These are phyloP conservation scores for Pyropia yezoensis DNA, from an alignment of 23 red algal species.

Conservation along the genomic window DNA sequence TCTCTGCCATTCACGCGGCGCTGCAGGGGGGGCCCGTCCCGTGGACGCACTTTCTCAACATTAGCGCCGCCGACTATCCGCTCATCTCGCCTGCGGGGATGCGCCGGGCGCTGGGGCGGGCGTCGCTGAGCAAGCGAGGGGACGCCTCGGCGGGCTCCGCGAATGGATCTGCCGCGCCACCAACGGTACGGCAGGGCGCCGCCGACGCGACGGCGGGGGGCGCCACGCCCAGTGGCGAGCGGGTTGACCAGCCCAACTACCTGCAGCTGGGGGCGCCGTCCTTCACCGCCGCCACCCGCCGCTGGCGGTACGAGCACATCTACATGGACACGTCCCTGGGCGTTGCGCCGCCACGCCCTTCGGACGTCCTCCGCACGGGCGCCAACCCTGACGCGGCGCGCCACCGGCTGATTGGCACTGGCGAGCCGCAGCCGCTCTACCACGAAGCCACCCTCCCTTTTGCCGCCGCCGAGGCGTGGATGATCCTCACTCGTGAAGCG, in stretches of 20 bases:
- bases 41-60: conserved; percentile 78
- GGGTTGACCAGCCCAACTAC: conserved; percentile 18
- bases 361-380: conserved; percentile 2
- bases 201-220: conserved; percentile 3
- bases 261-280: conserved; percentile 6
- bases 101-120: conserved; percentile 10
- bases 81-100: conserved; percentile 44
- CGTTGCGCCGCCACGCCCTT: neutral
- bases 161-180: too few species aligned
- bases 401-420: conserved; percentile 20
- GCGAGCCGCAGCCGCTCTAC: conserved; percentile 39
- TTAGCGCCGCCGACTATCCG: conserved; percentile 78
- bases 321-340: conserved; percentile 38
- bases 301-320: conserved; percentile 41
- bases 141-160: too few species aligned
- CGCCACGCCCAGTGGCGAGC: too few species aligned
- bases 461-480: conserved; percentile 66
- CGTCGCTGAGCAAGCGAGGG: neutral
- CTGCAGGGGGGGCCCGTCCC: neutral
- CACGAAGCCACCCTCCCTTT: conserved; percentile 28
- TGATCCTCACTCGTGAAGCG: conserved; percentile 45
- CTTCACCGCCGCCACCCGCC: conserved; percentile 18
- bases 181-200: too few species aligned
- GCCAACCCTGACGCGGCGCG: conserved; percentile 6
- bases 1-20: conserved; percentile 25